Evolutionary conservation across 108 stramenopile species (phyloP), one percentile per base, ranked within the genome.

Genomic region (Skeletonema marinoi): DNA sequence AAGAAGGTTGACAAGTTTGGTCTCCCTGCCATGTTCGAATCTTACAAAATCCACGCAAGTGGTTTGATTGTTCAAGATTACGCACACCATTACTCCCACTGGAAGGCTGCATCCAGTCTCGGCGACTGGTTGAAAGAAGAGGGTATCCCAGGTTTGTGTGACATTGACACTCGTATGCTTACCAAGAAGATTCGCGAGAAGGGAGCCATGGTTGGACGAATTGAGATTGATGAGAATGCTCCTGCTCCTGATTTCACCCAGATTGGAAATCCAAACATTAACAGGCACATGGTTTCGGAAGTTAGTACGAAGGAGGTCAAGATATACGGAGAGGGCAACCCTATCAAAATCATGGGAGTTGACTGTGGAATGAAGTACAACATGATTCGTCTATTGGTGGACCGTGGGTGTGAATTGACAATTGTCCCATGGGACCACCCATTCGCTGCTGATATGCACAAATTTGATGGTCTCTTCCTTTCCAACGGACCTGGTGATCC

Each of bases 341-440:
- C 88, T 12, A 70, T 89, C 74, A 96, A 95, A 81, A 89, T 97
- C 60, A 85, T 99, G 74, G 98, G 97, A 38, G 93, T 98, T 48
- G 98, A 99, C 84, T 93, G 96, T 71, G 98, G 98, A 72, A 98
- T 99, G 92, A 99, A 99, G 86, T 92, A 93, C 92, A 99, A 98
- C 81, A 99, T 99, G 71, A 97, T 99, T 71, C 96, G 98, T 63
- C 88, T 96, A 58, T 71, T 99, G 59, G 95, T 95, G 59, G 93
- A 92, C 50, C 87, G 91, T 48, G 96, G 91, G 11, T 98, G 93
- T n/a, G 96, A 98, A 81, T 87, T 99, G 51, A 95, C 93, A 7
- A 91, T 98, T 19, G 98, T 99, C 54, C 98, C 98, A 33, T 97
- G 91, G 88, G 78, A 98, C 85, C 85, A 97, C 78, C 92, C 95